These are phyloP conservation scores for Paraconiothyrium sp. DNA, from an alignment of 2,329 filamentous ascomycete species.

Conservation along the genomic window DNA sequence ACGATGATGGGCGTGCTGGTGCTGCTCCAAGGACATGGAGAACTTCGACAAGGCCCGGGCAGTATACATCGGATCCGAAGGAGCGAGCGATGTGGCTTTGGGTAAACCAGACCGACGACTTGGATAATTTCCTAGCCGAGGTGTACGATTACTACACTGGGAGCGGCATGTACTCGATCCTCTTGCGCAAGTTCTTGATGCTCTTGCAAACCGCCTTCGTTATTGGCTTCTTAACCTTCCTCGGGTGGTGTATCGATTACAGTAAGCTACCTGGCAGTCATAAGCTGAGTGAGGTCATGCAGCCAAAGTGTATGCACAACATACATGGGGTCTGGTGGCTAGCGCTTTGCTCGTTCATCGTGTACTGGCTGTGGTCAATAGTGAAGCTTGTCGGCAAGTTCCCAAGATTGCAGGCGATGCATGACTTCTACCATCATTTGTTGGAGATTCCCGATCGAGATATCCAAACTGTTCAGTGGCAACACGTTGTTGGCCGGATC, in stretches of 20 bases:
- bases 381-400: constrained; percentile 79
- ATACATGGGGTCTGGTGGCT: constrained; percentile 83
- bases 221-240: constrained; percentile 81
- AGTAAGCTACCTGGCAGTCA: constrained; percentile 73
- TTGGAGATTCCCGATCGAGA: constrained; percentile 85
- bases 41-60: constrained; percentile 32
- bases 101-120: constrained; percentile 82
- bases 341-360: constrained; percentile 82
- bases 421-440: constrained; percentile 85
- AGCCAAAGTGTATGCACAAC: constrained; percentile 75
- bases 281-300: constrained; percentile 66
- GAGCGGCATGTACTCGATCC: constrained; percentile 85
- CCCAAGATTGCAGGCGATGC: constrained; percentile 77
- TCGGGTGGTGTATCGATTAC: constrained; percentile 88
- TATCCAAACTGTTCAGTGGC: constrained; percentile 95
- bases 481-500: constrained; percentile 84
- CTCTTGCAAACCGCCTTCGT: constrained; percentile 85
- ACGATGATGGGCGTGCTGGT: constrained; percentile 39
- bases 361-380: constrained; percentile 85
- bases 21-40: constrained; percentile 34
- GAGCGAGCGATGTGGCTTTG: constrained; percentile 91
- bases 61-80: constrained; percentile 63
- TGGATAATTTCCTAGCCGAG: constrained; percentile 85
- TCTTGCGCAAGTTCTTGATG: constrained; percentile 75
- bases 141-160: constrained; percentile 89